phyloP scores from a whole-genome alignment of 768 basidiomycete species.

The Tylopilus sp. region DNA sequence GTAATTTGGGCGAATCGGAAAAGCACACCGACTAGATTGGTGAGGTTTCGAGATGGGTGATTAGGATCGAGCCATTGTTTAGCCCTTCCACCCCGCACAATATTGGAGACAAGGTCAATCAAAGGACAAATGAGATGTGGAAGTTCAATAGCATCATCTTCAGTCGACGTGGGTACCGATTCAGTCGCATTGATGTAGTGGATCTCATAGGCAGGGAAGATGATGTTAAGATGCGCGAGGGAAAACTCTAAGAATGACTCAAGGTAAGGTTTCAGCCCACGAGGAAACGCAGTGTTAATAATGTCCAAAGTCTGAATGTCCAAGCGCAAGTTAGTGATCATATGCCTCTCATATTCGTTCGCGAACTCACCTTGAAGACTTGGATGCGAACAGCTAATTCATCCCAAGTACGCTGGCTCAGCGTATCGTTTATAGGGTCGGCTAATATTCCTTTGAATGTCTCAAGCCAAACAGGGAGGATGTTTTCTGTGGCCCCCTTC shows the following conservation, averaged over 20 bases:
- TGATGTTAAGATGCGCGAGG: conserved; percentile 53
- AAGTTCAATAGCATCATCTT: conserved; percentile 75
- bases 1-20: conserved; percentile 85
- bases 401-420: conserved; percentile 69
- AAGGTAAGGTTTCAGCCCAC: conserved; percentile 61
- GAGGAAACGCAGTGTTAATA: conserved; percentile 80
- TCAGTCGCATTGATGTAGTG: conserved; percentile 60
- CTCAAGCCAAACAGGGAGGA: conserved; percentile 90
- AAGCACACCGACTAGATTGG: conserved; percentile 48
- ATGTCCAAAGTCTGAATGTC: conserved; percentile 66
- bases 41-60: conserved; percentile 36
- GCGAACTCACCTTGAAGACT: conserved; percentile 67
- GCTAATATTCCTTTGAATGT: conserved; percentile 78
- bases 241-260: conserved; percentile 55
- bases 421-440: conserved; percentile 59
- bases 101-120: conserved; percentile 72
- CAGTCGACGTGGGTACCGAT: conserved; percentile 59
- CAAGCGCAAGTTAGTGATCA: conserved; percentile 1
- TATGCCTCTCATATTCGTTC: background rate
- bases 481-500: conserved; percentile 72
- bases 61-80: conserved; percentile 58
- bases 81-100: conserved; percentile 61
- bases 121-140: conserved; percentile 74
- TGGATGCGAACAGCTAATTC: conserved; percentile 75
- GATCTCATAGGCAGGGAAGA: conserved; percentile 57